Evolutionary conservation across 2,329 filamentous ascomycete species (phyloP).

Genomic region (Blumeria graminis): DNA sequence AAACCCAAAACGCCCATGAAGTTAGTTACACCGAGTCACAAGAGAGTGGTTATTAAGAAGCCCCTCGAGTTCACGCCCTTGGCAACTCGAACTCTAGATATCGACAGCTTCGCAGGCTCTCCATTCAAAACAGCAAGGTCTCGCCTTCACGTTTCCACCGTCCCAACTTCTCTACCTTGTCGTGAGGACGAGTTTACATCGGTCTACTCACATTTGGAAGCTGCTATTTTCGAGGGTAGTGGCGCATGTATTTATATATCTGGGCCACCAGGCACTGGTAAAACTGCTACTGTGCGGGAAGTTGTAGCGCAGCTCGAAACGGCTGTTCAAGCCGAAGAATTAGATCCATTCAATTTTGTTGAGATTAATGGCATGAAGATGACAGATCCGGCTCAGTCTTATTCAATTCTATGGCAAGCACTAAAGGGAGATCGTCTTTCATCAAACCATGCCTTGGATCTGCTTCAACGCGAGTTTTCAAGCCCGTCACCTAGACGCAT

Average conservation of each 20-base stretch:
- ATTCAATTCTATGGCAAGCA: constrained; percentile 86
- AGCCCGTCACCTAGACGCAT: constrained; percentile 75
- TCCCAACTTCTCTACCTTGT: constrained; percentile 72
- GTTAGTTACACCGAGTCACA: constrained; percentile 36
- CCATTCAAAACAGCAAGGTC: constrained; percentile 81
- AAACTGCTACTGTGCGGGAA: constrained; percentile 90
- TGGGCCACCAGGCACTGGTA: constrained; percentile 91
- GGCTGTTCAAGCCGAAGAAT: constrained; percentile 68
- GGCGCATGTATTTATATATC: constrained; percentile 98
- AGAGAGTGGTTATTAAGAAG: constrained; percentile 53
- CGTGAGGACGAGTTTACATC: constrained; percentile 76
- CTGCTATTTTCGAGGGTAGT: constrained; percentile 77
- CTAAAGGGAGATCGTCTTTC: constrained; percentile 82
- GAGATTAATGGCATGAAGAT: constrained; percentile 99
- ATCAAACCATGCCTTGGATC: constrained; percentile 70
- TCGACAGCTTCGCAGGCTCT: constrained; percentile 49
- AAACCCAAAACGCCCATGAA: constrained; percentile 19
- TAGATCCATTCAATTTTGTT: constrained; percentile 97
- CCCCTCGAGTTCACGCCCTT: constrained; percentile 86
- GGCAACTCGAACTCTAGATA: constrained; percentile 65
- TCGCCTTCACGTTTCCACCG: constrained; percentile 77
- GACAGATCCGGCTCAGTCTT: constrained; percentile 90
- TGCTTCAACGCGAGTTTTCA: constrained; percentile 79
- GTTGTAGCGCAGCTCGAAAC: constrained; percentile 74
- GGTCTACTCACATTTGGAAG: constrained; percentile 82